Evolutionary conservation across 768 basidiomycete species (phyloP).

Genomic region (Exidia glandulosa): DNA sequence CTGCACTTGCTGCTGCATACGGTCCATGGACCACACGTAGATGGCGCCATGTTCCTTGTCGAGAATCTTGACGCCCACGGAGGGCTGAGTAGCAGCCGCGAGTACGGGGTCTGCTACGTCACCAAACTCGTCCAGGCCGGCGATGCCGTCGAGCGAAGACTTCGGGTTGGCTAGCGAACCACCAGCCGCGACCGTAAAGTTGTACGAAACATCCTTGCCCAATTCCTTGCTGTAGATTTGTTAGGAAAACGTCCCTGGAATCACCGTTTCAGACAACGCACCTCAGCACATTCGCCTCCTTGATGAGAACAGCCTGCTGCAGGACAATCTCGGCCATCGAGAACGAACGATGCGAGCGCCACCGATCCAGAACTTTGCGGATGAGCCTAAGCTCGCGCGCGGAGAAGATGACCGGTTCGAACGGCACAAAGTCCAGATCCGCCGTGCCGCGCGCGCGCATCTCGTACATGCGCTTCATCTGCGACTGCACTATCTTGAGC

Average conservation of each 20-base stretch:
- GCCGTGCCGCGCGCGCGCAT: conserved; percentile 68
- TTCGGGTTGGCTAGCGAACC: conserved; percentile 65
- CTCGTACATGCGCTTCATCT: conserved; percentile 73
- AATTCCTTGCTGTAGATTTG: conserved; percentile 60
- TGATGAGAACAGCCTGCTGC: conserved; percentile 72
- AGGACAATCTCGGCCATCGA: conserved; percentile 88
- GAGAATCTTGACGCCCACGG: conserved; percentile 81
- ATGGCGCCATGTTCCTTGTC: conserved; percentile 81
- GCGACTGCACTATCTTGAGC: conserved; percentile 62
- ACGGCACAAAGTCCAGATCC: conserved; percentile 47
- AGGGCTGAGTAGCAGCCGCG: conserved; percentile 63
- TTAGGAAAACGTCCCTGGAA: conserved; percentile 2
- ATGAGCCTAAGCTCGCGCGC: conserved; percentile 75
- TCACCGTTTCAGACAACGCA: conserved; percentile 19
- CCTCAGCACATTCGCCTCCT: conserved; percentile 95
- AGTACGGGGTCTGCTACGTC: conserved; percentile 81
- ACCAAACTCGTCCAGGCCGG: conserved; percentile 83
- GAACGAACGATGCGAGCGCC: conserved; percentile 77
- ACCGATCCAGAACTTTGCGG: conserved; percentile 70
- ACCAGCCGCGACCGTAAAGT: conserved; percentile 84
- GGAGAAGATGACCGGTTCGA: conserved; percentile 75
- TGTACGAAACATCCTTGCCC: conserved; percentile 77
- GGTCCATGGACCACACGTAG: conserved; percentile 84
- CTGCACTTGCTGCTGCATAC: conserved; percentile 77
- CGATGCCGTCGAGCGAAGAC: conserved; percentile 77